phyloP scores from a whole-genome alignment of 2,329 filamentous ascomycete genomes.

The Botrytis fabae region DNA sequence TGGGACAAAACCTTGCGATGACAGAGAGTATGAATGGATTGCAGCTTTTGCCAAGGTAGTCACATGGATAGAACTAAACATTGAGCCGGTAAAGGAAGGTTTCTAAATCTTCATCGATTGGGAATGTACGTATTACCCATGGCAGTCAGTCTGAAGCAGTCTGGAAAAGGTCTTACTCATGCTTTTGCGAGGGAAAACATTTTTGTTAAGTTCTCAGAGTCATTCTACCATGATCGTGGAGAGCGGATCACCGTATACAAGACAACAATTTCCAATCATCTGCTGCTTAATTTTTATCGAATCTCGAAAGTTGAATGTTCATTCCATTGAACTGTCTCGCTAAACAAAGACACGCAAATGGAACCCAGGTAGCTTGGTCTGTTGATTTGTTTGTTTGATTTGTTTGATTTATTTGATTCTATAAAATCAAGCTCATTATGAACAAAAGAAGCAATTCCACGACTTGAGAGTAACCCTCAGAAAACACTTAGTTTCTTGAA shows the following conservation, averaged over 20 bases:
- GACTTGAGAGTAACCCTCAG: no score
- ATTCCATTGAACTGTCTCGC: no score
- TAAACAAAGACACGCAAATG: neutral
- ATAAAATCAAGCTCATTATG: neutral
- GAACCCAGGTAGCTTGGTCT: neutral
- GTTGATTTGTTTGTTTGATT: neutral
- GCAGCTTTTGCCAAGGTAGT: constrained; percentile 27
- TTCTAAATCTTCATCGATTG: neutral
- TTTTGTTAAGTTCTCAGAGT: neutral
- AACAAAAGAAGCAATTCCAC: neutral
- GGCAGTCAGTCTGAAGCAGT: neutral
- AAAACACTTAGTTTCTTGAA: no score
- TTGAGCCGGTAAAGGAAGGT: neutral
- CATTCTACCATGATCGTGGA: neutral
- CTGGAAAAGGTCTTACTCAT: neutral
- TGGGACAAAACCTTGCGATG: constrained; percentile 20
- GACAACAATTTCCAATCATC: neutral
- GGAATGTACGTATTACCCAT: neutral
- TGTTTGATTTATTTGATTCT: neutral
- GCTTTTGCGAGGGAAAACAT: neutral
- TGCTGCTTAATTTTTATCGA: neutral
- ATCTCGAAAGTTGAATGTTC: neutral
- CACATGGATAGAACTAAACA: constrained; percentile 29
- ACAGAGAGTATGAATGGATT: constrained; percentile 29
- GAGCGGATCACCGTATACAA: neutral